Evolutionary conservation across 768 basidiomycete species (phyloP).

Genomic region (Tylopilus felleus): DNA sequence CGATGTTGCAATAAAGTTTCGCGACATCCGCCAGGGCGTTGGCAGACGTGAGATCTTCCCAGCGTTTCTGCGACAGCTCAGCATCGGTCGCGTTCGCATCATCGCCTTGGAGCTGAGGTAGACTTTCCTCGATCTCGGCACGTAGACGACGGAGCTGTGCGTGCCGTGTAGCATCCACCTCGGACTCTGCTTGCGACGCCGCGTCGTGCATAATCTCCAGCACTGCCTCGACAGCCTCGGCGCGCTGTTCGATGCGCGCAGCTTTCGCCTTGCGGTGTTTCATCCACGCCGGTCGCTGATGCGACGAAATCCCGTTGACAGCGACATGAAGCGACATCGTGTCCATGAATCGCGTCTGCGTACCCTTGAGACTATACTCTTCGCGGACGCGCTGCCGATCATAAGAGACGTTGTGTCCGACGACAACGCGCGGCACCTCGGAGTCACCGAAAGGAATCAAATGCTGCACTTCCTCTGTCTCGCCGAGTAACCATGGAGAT

Average conservation of each 20-base stretch:
- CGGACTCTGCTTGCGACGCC: conserved; percentile 34
- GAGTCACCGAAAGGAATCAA: conserved; percentile 71
- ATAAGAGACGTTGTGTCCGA: conserved; percentile 95
- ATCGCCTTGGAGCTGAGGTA: conserved; percentile 35
- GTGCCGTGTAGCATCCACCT: conserved; percentile 37
- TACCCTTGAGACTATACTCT: conserved; percentile 72
- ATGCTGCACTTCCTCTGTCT: conserved; percentile 54
- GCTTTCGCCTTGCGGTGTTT: conserved; percentile 74
- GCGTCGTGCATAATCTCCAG: conserved; percentile 48
- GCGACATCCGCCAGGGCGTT: conserved; percentile 94
- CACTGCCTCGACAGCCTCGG: conserved; percentile 64
- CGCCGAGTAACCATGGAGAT: conserved; percentile 84
- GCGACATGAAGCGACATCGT: conserved; percentile 96
- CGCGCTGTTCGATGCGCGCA: conserved; percentile 48
- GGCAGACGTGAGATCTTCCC: conserved; percentile 91
- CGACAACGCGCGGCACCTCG: conserved; percentile 55
- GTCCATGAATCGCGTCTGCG: conserved; percentile 80
- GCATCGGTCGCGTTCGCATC: conserved; percentile 40
- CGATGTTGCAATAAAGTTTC: conserved; percentile 79
- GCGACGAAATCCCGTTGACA: conserved; percentile 89
- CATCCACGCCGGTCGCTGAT: conserved; percentile 92
- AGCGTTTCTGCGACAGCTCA: conserved; percentile 54
- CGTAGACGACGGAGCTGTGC: conserved; percentile 39
- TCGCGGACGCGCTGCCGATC: conserved; percentile 81
- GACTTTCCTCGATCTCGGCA: conserved; percentile 39